These are phyloP conservation scores for Discostella stelligeroides DNA, from an alignment of 108 stramenopile genomes.

Conservation along the genomic window DNA sequence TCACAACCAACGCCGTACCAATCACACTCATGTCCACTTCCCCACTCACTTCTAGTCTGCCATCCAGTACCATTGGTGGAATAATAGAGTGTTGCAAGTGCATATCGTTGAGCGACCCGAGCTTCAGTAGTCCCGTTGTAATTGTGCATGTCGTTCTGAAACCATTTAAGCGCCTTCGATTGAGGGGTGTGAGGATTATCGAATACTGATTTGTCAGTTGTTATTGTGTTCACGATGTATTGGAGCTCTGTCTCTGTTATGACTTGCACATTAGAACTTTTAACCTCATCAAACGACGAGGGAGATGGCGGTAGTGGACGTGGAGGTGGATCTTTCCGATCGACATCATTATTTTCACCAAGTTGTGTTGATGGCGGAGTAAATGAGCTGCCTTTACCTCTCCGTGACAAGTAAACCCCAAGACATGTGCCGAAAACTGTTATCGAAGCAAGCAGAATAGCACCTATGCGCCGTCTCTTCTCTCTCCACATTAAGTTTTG, in stretches of 20 bases:
- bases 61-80: constrained; percentile 55
- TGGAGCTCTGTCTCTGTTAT: constrained; percentile 25
- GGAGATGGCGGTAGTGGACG: constrained; percentile 24
- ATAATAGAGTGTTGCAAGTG: constrained; percentile 58
- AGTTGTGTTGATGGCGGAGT: constrained; percentile 8
- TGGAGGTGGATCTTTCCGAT: constrained; percentile 19
- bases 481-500: constrained; percentile 20
- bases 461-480: constrained; percentile 16
- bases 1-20: constrained; percentile 57
- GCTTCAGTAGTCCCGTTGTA: constrained; percentile 25
- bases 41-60: constrained; percentile 39
- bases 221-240: constrained; percentile 30
- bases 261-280: constrained; percentile 4
- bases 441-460: not conserved
- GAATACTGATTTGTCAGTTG: constrained; percentile 12
- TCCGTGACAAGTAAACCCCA: constrained; percentile 8
- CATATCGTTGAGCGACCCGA: constrained; percentile 51
- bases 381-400: constrained; percentile 3
- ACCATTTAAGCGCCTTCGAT: constrained; percentile 38
- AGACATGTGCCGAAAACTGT: constrained; percentile 16
- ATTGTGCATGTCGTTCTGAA: constrained; percentile 28
- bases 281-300: constrained; percentile 3
- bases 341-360: constrained; percentile 14
- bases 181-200: constrained; percentile 27
- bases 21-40: constrained; percentile 53